Evolutionary conservation across 1,139 yeast species (phyloP).

Genomic region (Taiozyma sp.): DNA sequence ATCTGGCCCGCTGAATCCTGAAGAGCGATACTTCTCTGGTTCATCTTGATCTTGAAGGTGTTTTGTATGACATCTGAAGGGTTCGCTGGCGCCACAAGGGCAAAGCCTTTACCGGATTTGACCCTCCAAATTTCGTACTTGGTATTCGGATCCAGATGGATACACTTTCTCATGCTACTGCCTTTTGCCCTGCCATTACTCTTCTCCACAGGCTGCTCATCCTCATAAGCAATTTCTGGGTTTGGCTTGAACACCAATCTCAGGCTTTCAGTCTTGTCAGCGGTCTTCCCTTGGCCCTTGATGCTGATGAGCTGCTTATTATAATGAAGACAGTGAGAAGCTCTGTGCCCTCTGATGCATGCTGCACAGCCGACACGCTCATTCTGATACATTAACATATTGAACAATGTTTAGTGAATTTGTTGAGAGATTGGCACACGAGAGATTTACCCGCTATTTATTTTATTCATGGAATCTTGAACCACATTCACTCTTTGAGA

Average conservation of each 20-base stretch:
- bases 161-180: neutral
- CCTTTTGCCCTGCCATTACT: conserved; percentile 4
- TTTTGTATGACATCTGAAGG: neutral
- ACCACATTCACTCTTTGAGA: neutral
- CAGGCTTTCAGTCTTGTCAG: neutral
- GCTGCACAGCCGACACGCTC: conserved; percentile 6
- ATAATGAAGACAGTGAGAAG: conserved; percentile 3
- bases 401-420: neutral
- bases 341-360: conserved; percentile 8
- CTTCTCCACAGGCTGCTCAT: conserved; percentile 1
- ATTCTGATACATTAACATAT: conserved; percentile 2
- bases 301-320: conserved; percentile 3
- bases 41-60: neutral
- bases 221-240: neutral
- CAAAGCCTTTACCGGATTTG: neutral
- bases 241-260: neutral
- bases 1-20: no score
- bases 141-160: conserved; percentile 3
- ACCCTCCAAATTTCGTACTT: neutral
- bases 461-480: no score
- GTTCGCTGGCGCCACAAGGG: neutral
- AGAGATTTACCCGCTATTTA: neutral
- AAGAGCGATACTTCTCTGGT: neutral
- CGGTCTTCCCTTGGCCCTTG: conserved; percentile 4
- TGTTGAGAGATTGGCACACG: no score